phyloP scores from a whole-genome alignment of 257 asterid genomes.

The Solanum gracilifrons region DNA sequence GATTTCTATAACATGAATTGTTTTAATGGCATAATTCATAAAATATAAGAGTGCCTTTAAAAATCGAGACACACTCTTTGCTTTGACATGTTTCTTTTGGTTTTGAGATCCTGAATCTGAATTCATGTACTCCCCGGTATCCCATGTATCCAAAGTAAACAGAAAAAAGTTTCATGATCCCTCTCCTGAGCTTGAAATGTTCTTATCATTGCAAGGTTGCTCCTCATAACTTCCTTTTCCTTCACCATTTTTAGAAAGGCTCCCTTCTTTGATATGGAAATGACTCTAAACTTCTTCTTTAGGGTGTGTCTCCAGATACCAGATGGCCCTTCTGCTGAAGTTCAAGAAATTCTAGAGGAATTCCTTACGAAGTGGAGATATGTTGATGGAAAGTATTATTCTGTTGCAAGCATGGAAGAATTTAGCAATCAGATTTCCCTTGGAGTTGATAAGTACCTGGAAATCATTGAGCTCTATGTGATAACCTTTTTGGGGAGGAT shows the following conservation, averaged over 20 bases:
- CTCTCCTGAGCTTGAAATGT: neutral
- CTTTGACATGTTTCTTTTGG: neutral
- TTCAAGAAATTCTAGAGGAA: slow-evolving; percentile 58
- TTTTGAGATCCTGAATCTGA: neutral
- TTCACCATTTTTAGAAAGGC: neutral
- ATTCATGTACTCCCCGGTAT: neutral
- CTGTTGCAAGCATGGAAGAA: slow-evolving; percentile 15
- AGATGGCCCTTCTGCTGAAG: slow-evolving; percentile 34
- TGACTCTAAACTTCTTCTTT: slow-evolving; percentile 3
- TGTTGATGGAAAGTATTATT: slow-evolving; percentile 32
- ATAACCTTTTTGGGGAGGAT: slow-evolving; percentile 42
- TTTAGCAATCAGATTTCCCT: slow-evolving; percentile 26
- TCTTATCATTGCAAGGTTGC: neutral
- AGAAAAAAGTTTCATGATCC: neutral
- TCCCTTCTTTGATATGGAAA: neutral
- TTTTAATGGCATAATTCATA: neutral
- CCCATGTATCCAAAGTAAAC: neutral
- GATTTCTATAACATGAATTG: neutral
- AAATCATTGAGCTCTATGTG: slow-evolving; percentile 72
- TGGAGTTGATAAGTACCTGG: slow-evolving; percentile 45
- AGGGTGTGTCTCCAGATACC: slow-evolving; percentile 63
- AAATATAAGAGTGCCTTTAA: neutral
- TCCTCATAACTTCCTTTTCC: neutral
- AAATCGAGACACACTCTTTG: neutral
- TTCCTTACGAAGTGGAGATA: slow-evolving; percentile 55